Base-by-base conservation (phyloP, 1,139 yeast genomes). In the Eremothecium gossypii region DNA sequence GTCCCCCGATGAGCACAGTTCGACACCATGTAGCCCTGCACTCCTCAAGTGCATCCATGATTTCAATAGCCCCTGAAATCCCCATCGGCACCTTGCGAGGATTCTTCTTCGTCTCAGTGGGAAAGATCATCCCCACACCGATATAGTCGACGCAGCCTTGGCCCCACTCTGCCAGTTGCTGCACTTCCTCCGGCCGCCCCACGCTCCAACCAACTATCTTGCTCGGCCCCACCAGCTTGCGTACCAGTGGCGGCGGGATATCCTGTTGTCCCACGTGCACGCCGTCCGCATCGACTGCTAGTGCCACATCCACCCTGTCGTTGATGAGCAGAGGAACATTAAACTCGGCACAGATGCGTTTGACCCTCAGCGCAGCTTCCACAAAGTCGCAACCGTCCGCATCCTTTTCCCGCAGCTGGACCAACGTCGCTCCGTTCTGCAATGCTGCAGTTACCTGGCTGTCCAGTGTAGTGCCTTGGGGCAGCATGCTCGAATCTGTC, bases 231-330 rank as follows among this genome's bases (percentile, higher is more conserved):
- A 89, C 62, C 33, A 84, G 54, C 51, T 68, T 58, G 33, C 96
- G 63, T 0, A 77, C 93, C 26, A 70, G 50, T 1, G 62, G 60
- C 2, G 82, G 81, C n/a, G 69, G 69, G 85, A 89, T 83, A 57
- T 89, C 97, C 45, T 82, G 91, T 60, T 87, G 96, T 1, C 97
- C 97, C 14, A 89, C 86, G 65, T 89, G 97, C 11, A 89, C 82
- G 30, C 95, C 95, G 46, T 87, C 96, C 0, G 95, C 95, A 53
- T 76, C 93, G 42, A 85, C 70, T 0, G 96, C 96, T 41, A 87
- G 66, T 0, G 96, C 96, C 6, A 89, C 86, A 57, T 89, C 97
- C 7, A 86, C 74, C 38, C 96, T 67, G 57, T 89, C 96, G 55
- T 89, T 86, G 55, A 89, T 87, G 29, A 89, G 77, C 49, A 89